A percentile compares a stretch with the other conserved stretches of the same genome.
phyloP scores from a whole-genome alignment of 140 eudicot species.

The Flaveria floridana region DNA sequence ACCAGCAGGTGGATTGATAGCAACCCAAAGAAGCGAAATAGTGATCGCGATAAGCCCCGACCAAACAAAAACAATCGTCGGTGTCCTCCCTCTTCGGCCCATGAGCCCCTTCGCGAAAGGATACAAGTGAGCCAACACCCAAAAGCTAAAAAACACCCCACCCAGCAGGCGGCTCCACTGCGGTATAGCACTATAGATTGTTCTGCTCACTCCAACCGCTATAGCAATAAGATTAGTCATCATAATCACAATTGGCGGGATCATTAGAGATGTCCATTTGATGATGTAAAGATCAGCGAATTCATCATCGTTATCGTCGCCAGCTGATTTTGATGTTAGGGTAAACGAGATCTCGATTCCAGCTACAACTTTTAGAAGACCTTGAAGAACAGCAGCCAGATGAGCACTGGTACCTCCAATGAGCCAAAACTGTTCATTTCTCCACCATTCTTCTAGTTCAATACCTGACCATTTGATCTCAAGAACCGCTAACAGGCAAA shows the following conservation, averaged over 20 bases:
- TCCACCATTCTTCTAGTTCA: constrained; percentile 87
- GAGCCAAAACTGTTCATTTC: constrained; percentile 94
- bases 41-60: constrained; percentile 83
- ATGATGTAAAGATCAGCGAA: constrained; percentile 72
- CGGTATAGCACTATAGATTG: constrained; percentile 65
- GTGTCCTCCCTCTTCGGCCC: constrained; percentile 90
- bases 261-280: constrained; percentile 87
- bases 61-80: constrained; percentile 84
- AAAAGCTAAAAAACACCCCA: constrained; percentile 87
- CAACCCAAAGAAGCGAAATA: constrained; percentile 77
- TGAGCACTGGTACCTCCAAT: constrained; percentile 96
- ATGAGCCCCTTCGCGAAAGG: constrained; percentile 89
- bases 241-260: constrained; percentile 80
- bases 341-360: constrained; percentile 93
- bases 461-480: constrained; percentile 94
- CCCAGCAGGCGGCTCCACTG: constrained; percentile 87
- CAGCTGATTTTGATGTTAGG: constrained; percentile 71
- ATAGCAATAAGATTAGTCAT: constrained; percentile 75
- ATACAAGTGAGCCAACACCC: constrained; percentile 88
- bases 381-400: constrained; percentile 93
- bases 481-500: constrained; percentile 67
- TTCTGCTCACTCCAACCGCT: constrained; percentile 80
- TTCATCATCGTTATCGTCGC: constrained; percentile 80
- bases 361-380: constrained; percentile 76
- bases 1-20: constrained; percentile 70